Percentiles rank a stretch among this genome's conserved stretches.
Conservation (phyloP, 345 rosid species). For the Populus ilicifolia region DNA sequence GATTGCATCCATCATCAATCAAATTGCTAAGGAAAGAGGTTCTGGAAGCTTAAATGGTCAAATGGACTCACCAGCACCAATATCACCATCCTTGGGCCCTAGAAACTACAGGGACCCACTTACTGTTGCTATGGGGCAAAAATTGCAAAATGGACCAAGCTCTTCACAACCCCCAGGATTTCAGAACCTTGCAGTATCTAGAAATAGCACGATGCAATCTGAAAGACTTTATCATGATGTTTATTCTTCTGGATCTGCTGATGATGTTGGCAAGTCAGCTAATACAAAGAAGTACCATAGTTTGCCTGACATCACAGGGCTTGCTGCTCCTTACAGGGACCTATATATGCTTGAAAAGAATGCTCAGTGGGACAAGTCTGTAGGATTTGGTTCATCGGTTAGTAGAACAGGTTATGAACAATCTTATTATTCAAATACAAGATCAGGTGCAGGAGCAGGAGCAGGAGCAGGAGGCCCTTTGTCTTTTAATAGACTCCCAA, state of each 20-base stretch:
- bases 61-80: conserved; percentile 44
- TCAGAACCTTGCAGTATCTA: conserved; percentile 49
- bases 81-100: conserved; percentile 47
- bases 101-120: conserved; percentile 53
- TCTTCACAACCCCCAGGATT: conserved; percentile 60
- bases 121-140: conserved; percentile 53
- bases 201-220: conserved; percentile 48
- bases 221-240: conserved; percentile 52
- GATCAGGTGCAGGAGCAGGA: conserved; percentile 27
- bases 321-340: conserved; percentile 53
- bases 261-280: conserved; percentile 32
- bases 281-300: conserved; percentile 80
- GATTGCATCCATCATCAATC: conserved; percentile 51
- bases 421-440: conserved; percentile 45
- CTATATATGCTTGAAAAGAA: conserved; percentile 44
- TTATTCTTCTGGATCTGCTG: conserved; percentile 41
- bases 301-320: conserved; percentile 84
- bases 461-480: conserved; percentile 41
- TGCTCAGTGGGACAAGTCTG: conserved; percentile 50
- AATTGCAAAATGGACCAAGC: conserved; percentile 53
- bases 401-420: conserved; percentile 48
- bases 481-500: conserved; percentile 44
- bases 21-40: conserved; percentile 50
- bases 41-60: conserved; percentile 48
- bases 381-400: conserved; percentile 50